Base-by-base conservation (phyloP, 2,329 filamentous ascomycete genomes). In the Pestalotiopsis sp. region DNA sequence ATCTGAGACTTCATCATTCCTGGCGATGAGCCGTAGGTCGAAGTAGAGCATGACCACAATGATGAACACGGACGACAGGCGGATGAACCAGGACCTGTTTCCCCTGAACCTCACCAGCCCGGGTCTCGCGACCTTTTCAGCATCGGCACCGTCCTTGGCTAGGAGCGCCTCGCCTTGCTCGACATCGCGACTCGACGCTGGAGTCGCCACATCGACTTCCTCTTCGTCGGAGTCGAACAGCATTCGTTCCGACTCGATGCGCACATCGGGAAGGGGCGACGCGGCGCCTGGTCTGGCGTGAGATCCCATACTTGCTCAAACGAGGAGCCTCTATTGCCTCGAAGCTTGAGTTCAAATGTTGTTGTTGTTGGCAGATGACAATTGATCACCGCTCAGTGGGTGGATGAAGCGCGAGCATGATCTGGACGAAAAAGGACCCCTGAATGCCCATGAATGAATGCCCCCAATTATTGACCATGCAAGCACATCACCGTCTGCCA, bases 91-190 rank as follows among this genome's bases (percentile, higher is more conserved):
- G n/a, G 58, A 61, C 27, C 68, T 45, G 68, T 61, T 66, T 4
- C 62, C 68, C 27, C 66, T 52, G 4, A 27, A 23, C 9, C 45
- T 57, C 14, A 52, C 17, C 14, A 36, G 62, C 11, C 58, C 36
- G 6, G 41, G 25, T n/a, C 39, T 36, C 11, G 38, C 57, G n/a
- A 67, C 20, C 27, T 66, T 66, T 57, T 70, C 71, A 14, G 69
- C 41, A 45, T 67, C 65, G 23, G 67, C 39, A 45, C 58, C 57
- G 14, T 66, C 56, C 14, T 56, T 56, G 25, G 65, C 52, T 23
- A 72, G 63, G 23, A 73, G 64, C 23, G 67, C 57, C 36, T 68
- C 67, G 14, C 66, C 68, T 61, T 69, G 69, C 52, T 67, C 69
- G 27, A 59, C 67, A 17, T 70, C 38, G 14, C n/a, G 52, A 68